Conservation (phyloP, 371 early-diverging fungal species). For the Gilbertella persicaria region DNA sequence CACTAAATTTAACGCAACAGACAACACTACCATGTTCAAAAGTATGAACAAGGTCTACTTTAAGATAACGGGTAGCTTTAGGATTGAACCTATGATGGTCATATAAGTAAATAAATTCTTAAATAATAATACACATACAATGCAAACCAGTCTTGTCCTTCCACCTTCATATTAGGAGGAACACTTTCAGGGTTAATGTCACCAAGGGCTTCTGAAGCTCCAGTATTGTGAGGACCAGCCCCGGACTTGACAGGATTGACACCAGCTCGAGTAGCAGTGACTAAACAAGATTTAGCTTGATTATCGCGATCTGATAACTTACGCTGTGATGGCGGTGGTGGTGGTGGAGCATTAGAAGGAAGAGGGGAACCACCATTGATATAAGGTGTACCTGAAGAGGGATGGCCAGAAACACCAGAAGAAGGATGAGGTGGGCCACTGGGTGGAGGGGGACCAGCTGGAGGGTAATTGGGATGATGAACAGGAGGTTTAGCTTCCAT, state of each 20-base stretch:
- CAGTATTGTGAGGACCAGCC: constrained; percentile 34
- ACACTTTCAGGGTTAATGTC: constrained; percentile 86
- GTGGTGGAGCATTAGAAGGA: constrained; percentile 42
- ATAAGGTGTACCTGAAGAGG: constrained; percentile 33
- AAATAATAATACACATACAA: constrained; percentile 52
- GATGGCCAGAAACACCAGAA: constrained; percentile 20
- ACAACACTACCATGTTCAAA: constrained; percentile 88
- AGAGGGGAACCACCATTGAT: constrained; percentile 45
- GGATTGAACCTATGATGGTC: constrained; percentile 68
- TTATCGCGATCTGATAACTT: too few relatives aligned
- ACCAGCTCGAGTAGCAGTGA: constrained; percentile 25
- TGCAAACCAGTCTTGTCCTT: constrained; percentile 91
- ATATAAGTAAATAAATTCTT: background rate
- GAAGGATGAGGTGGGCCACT: constrained; percentile 21
- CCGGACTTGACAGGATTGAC: constrained; percentile 38
- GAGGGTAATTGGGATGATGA: constrained; percentile 27
- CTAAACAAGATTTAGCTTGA: background rate
- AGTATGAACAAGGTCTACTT: constrained; percentile 81
- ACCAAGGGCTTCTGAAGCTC: constrained; percentile 43
- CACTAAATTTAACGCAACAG: constrained; percentile 92
- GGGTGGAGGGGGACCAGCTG: constrained; percentile 19
- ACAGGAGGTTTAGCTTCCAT: constrained; percentile 36
- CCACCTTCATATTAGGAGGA: constrained; percentile 81
- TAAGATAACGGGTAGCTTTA: constrained; percentile 66
- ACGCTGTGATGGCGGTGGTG: constrained; percentile 31